Evolutionary conservation across 345 rosid species (phyloP).

Genomic region (Salix dunnii): DNA sequence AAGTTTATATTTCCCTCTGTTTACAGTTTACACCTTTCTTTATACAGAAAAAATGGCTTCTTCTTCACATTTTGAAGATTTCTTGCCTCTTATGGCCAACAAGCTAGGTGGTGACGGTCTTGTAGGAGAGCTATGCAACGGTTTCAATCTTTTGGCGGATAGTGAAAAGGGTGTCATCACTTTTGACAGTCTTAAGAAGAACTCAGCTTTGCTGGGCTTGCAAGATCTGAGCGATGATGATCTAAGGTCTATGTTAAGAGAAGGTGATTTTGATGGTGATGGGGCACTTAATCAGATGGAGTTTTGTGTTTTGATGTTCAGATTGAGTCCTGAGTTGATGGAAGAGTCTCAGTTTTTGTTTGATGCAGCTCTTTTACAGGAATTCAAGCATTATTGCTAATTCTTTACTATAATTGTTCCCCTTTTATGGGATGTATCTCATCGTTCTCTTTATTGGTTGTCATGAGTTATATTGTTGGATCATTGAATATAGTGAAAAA

Average conservation of each 20-base stretch:
- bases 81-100: conserved; percentile 68
- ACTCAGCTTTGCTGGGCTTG: conserved; percentile 58
- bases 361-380: conserved; percentile 59
- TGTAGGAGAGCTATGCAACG: conserved; percentile 74
- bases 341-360: conserved; percentile 58
- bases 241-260: conserved; percentile 54
- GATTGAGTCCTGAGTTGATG: conserved; percentile 83
- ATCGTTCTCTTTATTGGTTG: neutral
- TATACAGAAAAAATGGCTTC: conserved; percentile 36
- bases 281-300: conserved; percentile 83
- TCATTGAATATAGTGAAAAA: neutral
- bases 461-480: neutral
- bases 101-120: conserved; percentile 81
- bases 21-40: neutral
- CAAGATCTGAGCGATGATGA: conserved; percentile 75
- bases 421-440: neutral
- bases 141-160: conserved; percentile 70
- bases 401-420: neutral
- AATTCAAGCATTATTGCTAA: conserved; percentile 26
- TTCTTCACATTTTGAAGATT: conserved; percentile 48
- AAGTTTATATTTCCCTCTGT: neutral
- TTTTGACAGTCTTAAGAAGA: conserved; percentile 58
- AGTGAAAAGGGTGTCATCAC: conserved; percentile 65
- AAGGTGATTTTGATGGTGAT: conserved; percentile 76
- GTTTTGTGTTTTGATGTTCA: conserved; percentile 88